These are phyloP conservation scores for Ceratorhiza oryzae-sativae DNA, from an alignment of 1,284 basidiomycete genomes.

Conservation along the genomic window DNA sequence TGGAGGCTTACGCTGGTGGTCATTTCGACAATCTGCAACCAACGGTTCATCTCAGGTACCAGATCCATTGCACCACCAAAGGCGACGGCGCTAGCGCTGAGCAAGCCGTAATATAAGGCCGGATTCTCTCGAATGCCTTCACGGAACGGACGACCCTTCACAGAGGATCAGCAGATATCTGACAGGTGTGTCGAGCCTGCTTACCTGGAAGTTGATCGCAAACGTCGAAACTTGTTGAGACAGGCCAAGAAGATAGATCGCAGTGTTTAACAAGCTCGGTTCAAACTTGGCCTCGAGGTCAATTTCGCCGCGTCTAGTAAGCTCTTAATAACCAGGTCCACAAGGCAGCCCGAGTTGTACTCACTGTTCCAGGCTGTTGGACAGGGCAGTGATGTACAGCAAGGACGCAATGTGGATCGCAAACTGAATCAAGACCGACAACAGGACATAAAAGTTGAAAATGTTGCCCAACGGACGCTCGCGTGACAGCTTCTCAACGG, in stretches of 20 bases:
- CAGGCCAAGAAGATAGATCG: slow-evolving; percentile 90
- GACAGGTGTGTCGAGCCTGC: neutral
- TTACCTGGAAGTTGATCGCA: slow-evolving; percentile 91
- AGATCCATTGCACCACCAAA: slow-evolving; percentile 94
- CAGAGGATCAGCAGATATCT: neutral
- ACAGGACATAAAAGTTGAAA: slow-evolving; percentile 92
- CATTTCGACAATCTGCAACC: slow-evolving; percentile 98
- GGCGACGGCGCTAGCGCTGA: slow-evolving; percentile 86
- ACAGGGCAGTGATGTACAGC: slow-evolving; percentile 88
- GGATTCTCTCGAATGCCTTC: slow-evolving; percentile 94
- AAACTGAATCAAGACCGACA: slow-evolving; percentile 91
- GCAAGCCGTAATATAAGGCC: slow-evolving; percentile 88
- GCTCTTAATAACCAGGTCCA: neutral
- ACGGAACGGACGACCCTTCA: slow-evolving; percentile 89
- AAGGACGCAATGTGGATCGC: slow-evolving; percentile 87
- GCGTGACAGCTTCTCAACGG: slow-evolving; percentile 79
- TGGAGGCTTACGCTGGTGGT: slow-evolving; percentile 62
- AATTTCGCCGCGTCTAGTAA: slow-evolving; percentile 72
- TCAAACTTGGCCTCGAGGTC: slow-evolving; percentile 95
- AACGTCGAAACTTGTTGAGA: slow-evolving; percentile 97
- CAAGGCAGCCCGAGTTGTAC: slow-evolving; percentile 47
- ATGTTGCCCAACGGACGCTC: slow-evolving; percentile 93
- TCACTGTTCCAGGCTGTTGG: slow-evolving; percentile 79
- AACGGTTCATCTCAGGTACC: slow-evolving; percentile 92
- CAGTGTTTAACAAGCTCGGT: slow-evolving; percentile 90